These are phyloP conservation scores for Tetramitus jugosus DNA, from an alignment of 208 protist species.

Conservation along the genomic window DNA sequence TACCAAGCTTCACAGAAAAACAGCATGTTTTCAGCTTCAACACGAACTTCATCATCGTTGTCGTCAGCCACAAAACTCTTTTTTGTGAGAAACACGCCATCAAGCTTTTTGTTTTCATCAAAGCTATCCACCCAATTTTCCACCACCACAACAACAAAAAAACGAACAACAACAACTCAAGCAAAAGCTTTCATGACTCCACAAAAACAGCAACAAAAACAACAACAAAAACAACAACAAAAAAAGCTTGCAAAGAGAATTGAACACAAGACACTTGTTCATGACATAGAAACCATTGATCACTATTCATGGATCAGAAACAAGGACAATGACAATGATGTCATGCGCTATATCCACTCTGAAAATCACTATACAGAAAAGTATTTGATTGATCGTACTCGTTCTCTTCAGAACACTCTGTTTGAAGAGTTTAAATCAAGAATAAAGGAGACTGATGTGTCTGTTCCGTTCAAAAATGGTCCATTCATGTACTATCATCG, in stretches of 20 bases:
- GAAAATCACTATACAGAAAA: not conserved
- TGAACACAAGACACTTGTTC: not conserved
- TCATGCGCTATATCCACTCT: not conserved
- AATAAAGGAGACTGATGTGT: not conserved
- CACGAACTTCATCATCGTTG: too few relatives aligned
- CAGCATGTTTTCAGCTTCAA: too few relatives aligned
- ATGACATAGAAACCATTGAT: not conserved
- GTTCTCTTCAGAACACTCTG: not conserved
- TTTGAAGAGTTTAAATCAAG: not conserved
- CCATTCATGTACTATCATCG: not conserved
- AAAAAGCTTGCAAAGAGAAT: not conserved
- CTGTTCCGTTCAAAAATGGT: not conserved
- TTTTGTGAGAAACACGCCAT: too few relatives aligned
- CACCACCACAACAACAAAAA: too few relatives aligned
- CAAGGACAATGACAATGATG: not conserved
- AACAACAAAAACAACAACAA: not conserved
- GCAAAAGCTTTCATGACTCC: too few relatives aligned
- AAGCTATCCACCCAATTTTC: too few relatives aligned
- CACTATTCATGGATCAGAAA: not conserved
- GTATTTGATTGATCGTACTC: not conserved
- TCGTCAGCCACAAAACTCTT: too few relatives aligned
- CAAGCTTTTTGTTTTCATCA: too few relatives aligned
- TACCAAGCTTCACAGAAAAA: too few relatives aligned
- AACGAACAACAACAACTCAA: too few relatives aligned
- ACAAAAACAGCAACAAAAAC: too few relatives aligned